These are phyloP conservation scores for Paraglomus occultum DNA, from an alignment of 192 early-diverging fungal genomes.

Conservation along the genomic window DNA sequence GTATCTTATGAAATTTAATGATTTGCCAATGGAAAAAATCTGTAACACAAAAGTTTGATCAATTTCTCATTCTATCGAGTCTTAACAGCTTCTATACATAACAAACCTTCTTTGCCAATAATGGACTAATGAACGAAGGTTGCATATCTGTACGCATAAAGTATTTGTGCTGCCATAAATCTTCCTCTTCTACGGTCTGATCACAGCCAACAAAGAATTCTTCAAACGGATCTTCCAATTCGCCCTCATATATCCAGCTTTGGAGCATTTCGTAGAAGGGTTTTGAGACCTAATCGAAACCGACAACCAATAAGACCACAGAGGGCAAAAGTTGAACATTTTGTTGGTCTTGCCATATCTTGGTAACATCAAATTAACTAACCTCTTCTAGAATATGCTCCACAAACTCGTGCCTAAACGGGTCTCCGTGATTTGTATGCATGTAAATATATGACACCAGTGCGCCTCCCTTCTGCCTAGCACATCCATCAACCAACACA, in stretches of 20 bases:
- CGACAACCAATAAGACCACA: not conserved
- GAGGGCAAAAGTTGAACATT: not conserved
- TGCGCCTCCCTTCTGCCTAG: constrained; percentile 65
- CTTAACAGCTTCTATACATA: not conserved
- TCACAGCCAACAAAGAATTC: constrained; percentile 87
- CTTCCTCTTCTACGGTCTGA: constrained; percentile 54
- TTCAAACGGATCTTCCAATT: constrained; percentile 85
- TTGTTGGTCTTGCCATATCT: not conserved
- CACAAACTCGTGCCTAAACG: constrained; percentile 78
- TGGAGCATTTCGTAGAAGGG: constrained; percentile 93
- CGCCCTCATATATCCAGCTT: constrained; percentile 92
- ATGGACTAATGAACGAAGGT: constrained; percentile 76
- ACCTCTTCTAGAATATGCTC: constrained; percentile 70
- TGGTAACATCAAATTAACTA: constrained; percentile 3
- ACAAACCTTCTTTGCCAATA: constrained; percentile 76
- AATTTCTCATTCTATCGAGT: not conserved
- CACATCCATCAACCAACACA: constrained; percentile 63
- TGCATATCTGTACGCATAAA: constrained; percentile 73
- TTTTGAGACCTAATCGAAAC: constrained; percentile 52
- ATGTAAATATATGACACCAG: constrained; percentile 75
- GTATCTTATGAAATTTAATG: constrained; percentile 77
- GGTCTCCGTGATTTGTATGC: constrained; percentile 89
- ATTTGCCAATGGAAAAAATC: constrained; percentile 85
- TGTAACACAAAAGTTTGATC: constrained; percentile 29
- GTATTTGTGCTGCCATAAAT: constrained; percentile 85